These are phyloP conservation scores for Sugiyamaella marilandica DNA, from an alignment of 805 yeast genomes.

Conservation along the genomic window DNA sequence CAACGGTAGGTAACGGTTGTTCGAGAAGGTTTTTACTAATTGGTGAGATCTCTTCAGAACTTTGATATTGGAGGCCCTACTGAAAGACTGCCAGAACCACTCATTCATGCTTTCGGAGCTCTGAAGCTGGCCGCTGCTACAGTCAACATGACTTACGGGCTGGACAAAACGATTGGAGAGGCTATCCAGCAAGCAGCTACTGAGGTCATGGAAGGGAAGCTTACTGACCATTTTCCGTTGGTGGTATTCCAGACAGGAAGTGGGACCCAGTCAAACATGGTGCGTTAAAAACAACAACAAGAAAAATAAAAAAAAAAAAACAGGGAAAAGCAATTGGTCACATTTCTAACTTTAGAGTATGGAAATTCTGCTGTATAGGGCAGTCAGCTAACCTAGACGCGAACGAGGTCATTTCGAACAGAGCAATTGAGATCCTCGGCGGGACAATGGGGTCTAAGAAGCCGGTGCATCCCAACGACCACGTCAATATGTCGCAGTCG, in stretches of 20 bases:
- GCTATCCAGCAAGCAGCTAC: conserved; percentile 93
- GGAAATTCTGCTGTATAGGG: not conserved
- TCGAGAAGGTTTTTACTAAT: not conserved
- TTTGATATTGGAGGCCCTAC: conserved; percentile 93
- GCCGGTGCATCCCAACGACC: conserved; percentile 98
- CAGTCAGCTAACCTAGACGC: conserved; percentile 64
- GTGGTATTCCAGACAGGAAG: conserved; percentile 99
- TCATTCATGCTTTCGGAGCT: conserved; percentile 87
- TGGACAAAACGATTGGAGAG: conserved; percentile 75
- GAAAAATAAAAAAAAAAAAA: no score
- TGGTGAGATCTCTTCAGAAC: conserved; percentile 72
- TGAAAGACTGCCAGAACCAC: conserved; percentile 87
- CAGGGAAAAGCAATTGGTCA: no score
- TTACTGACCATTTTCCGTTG: conserved; percentile 91
- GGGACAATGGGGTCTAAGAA: conserved; percentile 87
- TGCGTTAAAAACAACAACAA: not conserved
- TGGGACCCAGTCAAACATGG: conserved; percentile 97
- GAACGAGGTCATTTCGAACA: conserved; percentile 95
- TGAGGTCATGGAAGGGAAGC: conserved; percentile 88
- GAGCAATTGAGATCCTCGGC: conserved; percentile 94
- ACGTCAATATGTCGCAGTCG: conserved; percentile 96
- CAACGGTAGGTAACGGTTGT: conserved; percentile 30
- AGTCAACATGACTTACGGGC: conserved; percentile 79
- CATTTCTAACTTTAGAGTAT: not conserved
- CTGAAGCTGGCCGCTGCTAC: conserved; percentile 92